phyloP scores from a whole-genome alignment of 768 basidiomycete genomes.

The Trametes maxima region DNA sequence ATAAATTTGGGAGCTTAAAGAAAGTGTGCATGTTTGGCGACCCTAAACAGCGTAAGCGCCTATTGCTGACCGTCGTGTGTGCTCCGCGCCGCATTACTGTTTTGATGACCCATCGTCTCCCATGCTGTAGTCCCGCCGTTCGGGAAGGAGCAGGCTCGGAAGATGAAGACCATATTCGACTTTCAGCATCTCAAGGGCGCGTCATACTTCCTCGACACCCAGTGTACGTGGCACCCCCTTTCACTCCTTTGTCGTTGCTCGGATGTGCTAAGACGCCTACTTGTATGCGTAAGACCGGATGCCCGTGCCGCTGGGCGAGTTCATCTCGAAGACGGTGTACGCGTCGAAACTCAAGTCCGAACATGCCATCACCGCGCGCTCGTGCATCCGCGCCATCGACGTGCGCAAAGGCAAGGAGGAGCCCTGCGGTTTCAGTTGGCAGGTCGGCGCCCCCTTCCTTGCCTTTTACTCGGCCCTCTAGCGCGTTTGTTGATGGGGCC shows the following conservation, averaged over 20 bases:
- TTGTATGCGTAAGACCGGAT: conserved; percentile 37
- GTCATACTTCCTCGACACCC: conserved; percentile 36
- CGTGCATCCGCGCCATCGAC: conserved; percentile 43
- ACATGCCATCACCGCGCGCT: conserved; percentile 15
- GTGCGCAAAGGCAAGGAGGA: conserved; percentile 42
- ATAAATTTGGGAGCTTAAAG: conserved; percentile 36
- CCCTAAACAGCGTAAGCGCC: conserved; percentile 2
- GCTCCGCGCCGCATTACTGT: background rate
- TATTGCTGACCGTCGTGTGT: background rate
- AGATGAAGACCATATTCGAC: conserved; percentile 40
- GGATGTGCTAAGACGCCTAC: background rate
- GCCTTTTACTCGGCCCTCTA: too few relatives aligned
- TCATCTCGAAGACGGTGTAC: conserved; percentile 39
- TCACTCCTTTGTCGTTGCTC: background rate
- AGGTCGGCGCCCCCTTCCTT: conserved; percentile 33
- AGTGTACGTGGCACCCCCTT: conserved; percentile 30
- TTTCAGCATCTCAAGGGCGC: conserved; percentile 29
- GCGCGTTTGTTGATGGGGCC: background rate
- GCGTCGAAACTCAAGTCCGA: conserved; percentile 28
- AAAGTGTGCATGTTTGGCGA: conserved; percentile 32
- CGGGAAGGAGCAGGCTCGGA: conserved; percentile 33
- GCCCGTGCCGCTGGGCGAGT: conserved; percentile 35
- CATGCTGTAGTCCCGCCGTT: conserved; percentile 35
- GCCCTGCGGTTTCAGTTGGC: conserved; percentile 45
- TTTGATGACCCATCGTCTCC: background rate